Percentiles rank a stretch among this genome's conserved stretches.
phyloP scores from a whole-genome alignment of 2,329 filamentous ascomycete species.

The Colletotrichum eleusines region DNA sequence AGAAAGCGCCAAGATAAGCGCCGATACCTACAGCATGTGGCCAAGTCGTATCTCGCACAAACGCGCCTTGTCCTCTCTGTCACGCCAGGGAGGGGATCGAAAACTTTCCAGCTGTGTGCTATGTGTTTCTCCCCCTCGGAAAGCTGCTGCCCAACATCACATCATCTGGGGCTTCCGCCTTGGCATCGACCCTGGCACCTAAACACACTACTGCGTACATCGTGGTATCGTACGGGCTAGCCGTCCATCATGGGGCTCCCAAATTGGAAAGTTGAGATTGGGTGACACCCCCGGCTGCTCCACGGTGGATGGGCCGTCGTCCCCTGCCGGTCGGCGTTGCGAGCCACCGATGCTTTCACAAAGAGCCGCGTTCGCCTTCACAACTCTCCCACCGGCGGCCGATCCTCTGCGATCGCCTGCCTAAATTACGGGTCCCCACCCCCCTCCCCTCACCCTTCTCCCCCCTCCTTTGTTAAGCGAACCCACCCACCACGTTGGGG shows the following conservation, averaged over 20 bases:
- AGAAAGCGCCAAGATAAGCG: conserved; percentile 35
- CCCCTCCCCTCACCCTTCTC: conserved; percentile 3
- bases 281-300: conserved; percentile 6
- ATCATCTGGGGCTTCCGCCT: conserved; percentile 7
- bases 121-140: background rate
- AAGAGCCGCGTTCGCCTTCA: conserved; percentile 30
- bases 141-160: conserved; percentile 12
- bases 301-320: conserved; percentile 13
- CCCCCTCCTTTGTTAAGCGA: conserved; percentile 12
- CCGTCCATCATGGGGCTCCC: background rate
- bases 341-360: conserved; percentile 38
- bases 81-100: background rate
- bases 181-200: conserved; percentile 22
- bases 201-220: no score
- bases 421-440: conserved; percentile 34
- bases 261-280: background rate
- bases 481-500: conserved; percentile 36
- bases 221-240: no score
- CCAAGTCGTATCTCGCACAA: no score
- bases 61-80: conserved; percentile 9
- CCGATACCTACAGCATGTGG: no score
- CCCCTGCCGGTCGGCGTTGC: conserved; percentile 29
- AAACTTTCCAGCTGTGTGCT: background rate
- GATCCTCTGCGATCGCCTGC: conserved; percentile 37
- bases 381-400: conserved; percentile 19